Base-by-base conservation (phyloP, 768 basidiomycete species). In the Mycena floridula region DNA sequence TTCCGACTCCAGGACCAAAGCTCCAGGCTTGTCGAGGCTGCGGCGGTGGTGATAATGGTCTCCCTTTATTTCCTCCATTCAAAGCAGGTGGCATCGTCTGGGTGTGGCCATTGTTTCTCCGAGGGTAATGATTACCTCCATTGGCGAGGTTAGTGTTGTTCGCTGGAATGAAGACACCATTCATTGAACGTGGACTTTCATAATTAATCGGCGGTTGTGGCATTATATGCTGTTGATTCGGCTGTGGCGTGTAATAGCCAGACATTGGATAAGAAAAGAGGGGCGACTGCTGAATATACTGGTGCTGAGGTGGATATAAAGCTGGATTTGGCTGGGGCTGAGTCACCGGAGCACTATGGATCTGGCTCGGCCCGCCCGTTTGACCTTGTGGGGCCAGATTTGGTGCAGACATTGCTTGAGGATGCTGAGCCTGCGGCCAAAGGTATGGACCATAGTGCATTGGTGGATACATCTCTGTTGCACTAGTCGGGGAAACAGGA, bases 1-100 rank as follows among this genome's bases (percentile, higher is more conserved):
- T 68, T 15, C 77, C 67, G 26, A 76, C 59, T 11, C 82, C 82
- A 53, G 82, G 76, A 1, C 84, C 84, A 54, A 77, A 85, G 57
- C 76, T 86, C 83, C 85, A 87, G n/a, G 76, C 63, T 40, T 69
- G 62, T 40, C 77, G 65, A 18, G 72, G 62, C 39, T 72, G 66
- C 8, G 71, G 67, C 18, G 68, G 23, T 43, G 42, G 28, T 5
- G 23, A 30, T 35, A 22, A 24, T 25, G 15, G 41, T 45, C n/a
- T 25, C 4, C 38, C 43, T 21, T 42, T 38, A 24, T 37, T 48
- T 13, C 38, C 26, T 25, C 25, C 43, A 40, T 62, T 57, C 18
- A n/a, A n/a, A n/a, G n/a, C n/a, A n/a, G n/a, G n/a, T n/a, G n/a
- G n/a, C n/a, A n/a, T n/a, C n/a, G n/a, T n/a, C n/a, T n/a, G n/a